A percentile compares a stretch with the other conserved stretches of the same genome.
phyloP scores from a whole-genome alignment of 495 filamentous ascomycete genomes.

The Aspergillus saccharolyticus region DNA sequence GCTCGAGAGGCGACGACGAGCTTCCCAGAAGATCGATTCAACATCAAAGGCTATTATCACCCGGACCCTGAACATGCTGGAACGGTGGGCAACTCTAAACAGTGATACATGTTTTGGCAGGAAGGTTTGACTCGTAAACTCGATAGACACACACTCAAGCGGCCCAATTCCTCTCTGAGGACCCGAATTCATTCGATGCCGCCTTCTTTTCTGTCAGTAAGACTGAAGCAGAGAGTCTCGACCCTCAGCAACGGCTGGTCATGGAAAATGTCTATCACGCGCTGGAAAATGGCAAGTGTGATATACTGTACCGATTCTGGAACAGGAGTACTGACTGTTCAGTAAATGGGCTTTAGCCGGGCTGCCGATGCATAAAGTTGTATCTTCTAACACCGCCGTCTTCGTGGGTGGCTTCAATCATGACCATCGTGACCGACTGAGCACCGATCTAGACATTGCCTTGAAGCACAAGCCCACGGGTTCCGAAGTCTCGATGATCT shows the following conservation, averaged over 20 bases:
- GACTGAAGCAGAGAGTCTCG: conserved; percentile 2
- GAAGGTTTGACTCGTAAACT: too few species aligned
- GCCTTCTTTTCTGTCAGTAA: conserved; percentile 6
- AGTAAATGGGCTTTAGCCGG: conserved; percentile 1
- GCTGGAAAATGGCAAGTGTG: conserved; percentile 20
- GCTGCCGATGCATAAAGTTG: conserved; percentile 4
- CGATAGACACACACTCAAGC: too few species aligned
- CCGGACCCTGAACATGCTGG: too few species aligned
- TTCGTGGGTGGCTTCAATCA: conserved; percentile 12
- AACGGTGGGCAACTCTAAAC: too few species aligned
- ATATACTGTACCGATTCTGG: too few species aligned
- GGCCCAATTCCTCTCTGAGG: conserved; percentile 2
- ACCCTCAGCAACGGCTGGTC: conserved; percentile 23
- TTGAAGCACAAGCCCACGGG: conserved; percentile 5
- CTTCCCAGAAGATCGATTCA: neutral
- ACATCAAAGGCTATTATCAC: neutral
- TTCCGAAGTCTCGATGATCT: conserved; percentile 7
- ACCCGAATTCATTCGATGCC: conserved; percentile 3
- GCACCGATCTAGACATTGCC: neutral
- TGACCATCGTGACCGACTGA: conserved; percentile 12
- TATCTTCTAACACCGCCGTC: conserved; percentile 16
- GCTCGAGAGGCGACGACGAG: too few species aligned
- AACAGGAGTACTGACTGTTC: too few species aligned
- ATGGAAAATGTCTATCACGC: conserved; percentile 24
- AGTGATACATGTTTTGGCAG: too few species aligned